phyloP scores from a whole-genome alignment of 2,329 filamentous ascomycete species.

The Coleophoma cylindrospora region DNA sequence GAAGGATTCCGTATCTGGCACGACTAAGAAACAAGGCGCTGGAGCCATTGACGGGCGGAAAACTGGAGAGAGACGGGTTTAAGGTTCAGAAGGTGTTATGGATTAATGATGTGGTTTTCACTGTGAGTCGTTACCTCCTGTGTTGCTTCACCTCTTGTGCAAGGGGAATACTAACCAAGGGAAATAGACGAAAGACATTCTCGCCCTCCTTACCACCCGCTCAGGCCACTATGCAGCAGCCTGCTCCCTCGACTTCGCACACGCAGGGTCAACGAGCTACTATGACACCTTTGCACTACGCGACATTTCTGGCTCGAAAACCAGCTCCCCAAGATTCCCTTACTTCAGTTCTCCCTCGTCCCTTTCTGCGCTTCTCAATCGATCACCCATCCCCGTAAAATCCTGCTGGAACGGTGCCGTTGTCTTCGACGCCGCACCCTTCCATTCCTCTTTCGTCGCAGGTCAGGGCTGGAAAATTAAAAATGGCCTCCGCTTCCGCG shows the following conservation, averaged over 20 bases:
- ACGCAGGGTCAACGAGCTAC: constrained; percentile 38
- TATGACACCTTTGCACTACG: constrained; percentile 60
- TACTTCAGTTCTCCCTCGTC: constrained; percentile 49
- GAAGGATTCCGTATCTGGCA: constrained; percentile 67
- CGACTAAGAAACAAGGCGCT: constrained; percentile 58
- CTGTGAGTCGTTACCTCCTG: constrained; percentile 30
- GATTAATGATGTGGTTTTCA: constrained; percentile 58
- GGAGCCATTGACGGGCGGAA: constrained; percentile 17
- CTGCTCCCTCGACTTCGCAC: constrained; percentile 55
- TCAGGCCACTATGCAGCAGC: constrained; percentile 53
- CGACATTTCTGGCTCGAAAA: constrained; percentile 44
- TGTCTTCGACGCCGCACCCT: constrained; percentile 49
- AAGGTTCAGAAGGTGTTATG: constrained; percentile 51
- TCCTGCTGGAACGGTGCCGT: constrained; percentile 55
- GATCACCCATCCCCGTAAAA: constrained; percentile 43
- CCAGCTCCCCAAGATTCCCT: constrained; percentile 51
- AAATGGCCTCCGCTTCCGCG: constrained; percentile 53
- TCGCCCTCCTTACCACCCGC: constrained; percentile 49
- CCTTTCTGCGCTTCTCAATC: constrained; percentile 45
- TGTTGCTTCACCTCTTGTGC: neutral
- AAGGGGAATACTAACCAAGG: too few species aligned
- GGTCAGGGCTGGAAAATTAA: constrained; percentile 1
- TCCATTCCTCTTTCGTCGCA: constrained; percentile 31
- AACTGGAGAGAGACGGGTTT: constrained; percentile 16
- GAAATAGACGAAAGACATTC: constrained; percentile 46